Percentiles rank a stretch among this genome's conserved stretches.
Evolutionary conservation across 352 stramenopile genomes (phyloP).

Genomic region (Pythium aristosporum): DNA sequence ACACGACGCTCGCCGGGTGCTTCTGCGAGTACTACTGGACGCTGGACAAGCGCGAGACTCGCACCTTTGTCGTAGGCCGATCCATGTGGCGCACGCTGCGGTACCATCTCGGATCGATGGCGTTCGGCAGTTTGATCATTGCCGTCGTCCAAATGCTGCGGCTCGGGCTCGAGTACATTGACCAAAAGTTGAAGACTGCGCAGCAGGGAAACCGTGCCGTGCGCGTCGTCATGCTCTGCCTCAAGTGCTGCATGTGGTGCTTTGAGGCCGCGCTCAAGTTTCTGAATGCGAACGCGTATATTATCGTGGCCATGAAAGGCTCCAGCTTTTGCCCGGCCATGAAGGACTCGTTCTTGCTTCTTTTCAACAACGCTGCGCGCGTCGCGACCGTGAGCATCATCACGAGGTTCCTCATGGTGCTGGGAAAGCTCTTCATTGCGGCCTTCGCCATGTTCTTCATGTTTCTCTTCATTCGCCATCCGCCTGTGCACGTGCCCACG

Average conservation of each 20-base stretch:
- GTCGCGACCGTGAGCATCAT: slow-evolving; percentile 87
- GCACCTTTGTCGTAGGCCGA: slow-evolving; percentile 44
- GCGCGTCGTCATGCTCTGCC: slow-evolving; percentile 82
- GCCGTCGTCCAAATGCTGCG: slow-evolving; percentile 82
- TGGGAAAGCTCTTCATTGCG: slow-evolving; percentile 90
- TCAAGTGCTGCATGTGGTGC: slow-evolving; percentile 87
- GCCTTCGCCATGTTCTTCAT: slow-evolving; percentile 77
- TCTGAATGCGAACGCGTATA: slow-evolving; percentile 89
- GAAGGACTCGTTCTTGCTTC: slow-evolving; percentile 94
- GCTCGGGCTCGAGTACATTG: slow-evolving; percentile 75
- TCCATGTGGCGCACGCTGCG: slow-evolving; percentile 67
- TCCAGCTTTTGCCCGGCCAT: slow-evolving; percentile 85
- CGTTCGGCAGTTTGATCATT: slow-evolving; percentile 86
- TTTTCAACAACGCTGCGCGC: slow-evolving; percentile 93
- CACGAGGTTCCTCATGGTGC: slow-evolving; percentile 77
- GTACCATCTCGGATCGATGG: slow-evolving; percentile 84
- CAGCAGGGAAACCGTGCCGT: slow-evolving; percentile 66
- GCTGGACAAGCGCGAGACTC: slow-evolving; percentile 62
- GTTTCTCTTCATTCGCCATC: slow-evolving; percentile 77
- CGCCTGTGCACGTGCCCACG: slow-evolving; percentile 45
- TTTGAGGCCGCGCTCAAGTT: slow-evolving; percentile 91
- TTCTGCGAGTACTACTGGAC: slow-evolving; percentile 91
- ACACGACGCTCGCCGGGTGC: slow-evolving; percentile 72
- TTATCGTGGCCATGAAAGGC: slow-evolving; percentile 89
- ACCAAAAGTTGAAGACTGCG: slow-evolving; percentile 66